A percentile compares a stretch with the other conserved stretches of the same genome.
Evolutionary conservation across 2,329 filamentous ascomycete genomes (phyloP).

Genomic region (Pseudogymnoascus sp.): DNA sequence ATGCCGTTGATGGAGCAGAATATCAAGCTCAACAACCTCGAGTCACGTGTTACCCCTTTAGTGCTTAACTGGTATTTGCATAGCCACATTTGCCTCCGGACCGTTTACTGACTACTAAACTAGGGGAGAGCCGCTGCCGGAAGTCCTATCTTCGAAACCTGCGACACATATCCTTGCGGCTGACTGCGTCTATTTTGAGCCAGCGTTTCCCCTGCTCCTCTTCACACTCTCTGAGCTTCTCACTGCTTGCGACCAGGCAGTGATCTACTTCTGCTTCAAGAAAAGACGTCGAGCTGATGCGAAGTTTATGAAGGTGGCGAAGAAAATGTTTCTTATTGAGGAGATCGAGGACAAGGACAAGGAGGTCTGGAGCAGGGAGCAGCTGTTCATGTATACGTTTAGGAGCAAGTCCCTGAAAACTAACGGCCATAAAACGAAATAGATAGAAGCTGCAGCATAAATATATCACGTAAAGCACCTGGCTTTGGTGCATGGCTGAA

Average conservation of each 20-base stretch:
- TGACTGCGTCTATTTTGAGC: constrained; percentile 96
- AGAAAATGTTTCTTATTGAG: constrained; percentile 55
- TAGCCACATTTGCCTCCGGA: neutral
- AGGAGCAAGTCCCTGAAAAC: constrained; percentile 19
- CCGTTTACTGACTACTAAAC: neutral
- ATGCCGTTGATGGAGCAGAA: constrained; percentile 78
- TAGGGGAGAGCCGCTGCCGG: constrained; percentile 54
- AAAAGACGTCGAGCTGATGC: constrained; percentile 74
- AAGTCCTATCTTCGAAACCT: constrained; percentile 43
- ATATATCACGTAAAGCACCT: neutral
- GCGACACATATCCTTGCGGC: constrained; percentile 85
- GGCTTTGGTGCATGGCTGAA: neutral
- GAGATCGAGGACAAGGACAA: constrained; percentile 56
- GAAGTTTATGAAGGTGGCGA: constrained; percentile 64
- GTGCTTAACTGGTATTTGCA: constrained; percentile 69
- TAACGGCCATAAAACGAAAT: neutral
- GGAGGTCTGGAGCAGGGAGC: constrained; percentile 47
- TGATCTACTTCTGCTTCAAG: constrained; percentile 85
- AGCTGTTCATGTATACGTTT: constrained; percentile 54
- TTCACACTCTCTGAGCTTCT: constrained; percentile 69
- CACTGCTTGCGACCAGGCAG: constrained; percentile 56
- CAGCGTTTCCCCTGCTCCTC: constrained; percentile 81
- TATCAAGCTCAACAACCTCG: constrained; percentile 68
- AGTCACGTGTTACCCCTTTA: constrained; percentile 52
- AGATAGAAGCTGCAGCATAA: neutral